Percentiles rank a stretch among this genome's conserved stretches.
Evolutionary conservation across 2,329 filamentous ascomycete genomes (phyloP).

Genomic region (Teratosphaeria zuluensis): DNA sequence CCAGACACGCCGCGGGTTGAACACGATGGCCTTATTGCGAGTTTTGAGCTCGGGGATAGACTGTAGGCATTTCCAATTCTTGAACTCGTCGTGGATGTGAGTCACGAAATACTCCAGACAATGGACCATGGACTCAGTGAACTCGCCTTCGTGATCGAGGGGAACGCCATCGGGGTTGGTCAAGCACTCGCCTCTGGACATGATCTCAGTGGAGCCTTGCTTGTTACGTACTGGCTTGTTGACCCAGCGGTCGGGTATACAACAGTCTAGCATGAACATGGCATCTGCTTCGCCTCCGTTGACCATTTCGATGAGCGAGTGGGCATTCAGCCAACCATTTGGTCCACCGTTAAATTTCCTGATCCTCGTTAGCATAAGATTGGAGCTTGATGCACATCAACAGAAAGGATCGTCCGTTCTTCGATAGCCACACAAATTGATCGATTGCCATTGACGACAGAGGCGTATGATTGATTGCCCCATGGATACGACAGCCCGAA

Average conservation of each 20-base stretch:
- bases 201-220: not conserved
- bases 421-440: no score
- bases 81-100: not conserved
- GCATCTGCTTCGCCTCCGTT: not conserved
- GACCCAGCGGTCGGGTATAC: not conserved
- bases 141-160: not conserved
- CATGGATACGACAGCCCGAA: no score
- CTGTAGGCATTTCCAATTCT: no score
- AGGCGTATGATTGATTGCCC: no score
- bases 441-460: no score
- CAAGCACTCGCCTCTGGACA: not conserved
- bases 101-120: not conserved
- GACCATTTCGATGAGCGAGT: not conserved
- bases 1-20: no score
- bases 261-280: not conserved
- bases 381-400: no score
- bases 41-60: no score
- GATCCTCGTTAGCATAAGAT: no score
- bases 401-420: no score
- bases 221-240: not conserved
- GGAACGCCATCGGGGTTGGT: not conserved
- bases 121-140: not conserved
- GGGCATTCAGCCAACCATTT: not conserved
- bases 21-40: no score
- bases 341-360: no score